These are phyloP conservation scores for Hyphodiscus sp. DNA, from an alignment of 2,329 filamentous ascomycete species.

Conservation along the genomic window DNA sequence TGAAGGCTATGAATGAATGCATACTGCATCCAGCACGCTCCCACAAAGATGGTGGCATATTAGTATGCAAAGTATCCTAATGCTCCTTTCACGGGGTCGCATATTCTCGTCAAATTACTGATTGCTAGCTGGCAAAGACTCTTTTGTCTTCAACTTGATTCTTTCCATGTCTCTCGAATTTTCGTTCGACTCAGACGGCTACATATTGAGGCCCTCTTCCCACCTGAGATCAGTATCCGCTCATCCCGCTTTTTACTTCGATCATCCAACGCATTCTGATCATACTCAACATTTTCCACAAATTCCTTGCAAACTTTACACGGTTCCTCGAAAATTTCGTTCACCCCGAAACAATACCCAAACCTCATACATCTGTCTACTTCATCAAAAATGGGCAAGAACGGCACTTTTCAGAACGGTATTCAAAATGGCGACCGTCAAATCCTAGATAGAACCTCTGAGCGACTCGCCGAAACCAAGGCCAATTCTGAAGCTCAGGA, in stretches of 20 bases:
- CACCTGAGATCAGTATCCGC: not conserved
- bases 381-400: not conserved
- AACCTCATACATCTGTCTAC: not conserved
- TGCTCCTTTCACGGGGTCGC: not conserved
- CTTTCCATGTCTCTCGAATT: not conserved
- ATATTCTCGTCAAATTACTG: not conserved
- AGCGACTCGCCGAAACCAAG: too few relatives aligned
- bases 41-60: not conserved
- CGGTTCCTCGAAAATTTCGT: too few relatives aligned
- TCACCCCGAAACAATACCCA: too few relatives aligned
- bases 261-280: not conserved
- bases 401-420: too few relatives aligned
- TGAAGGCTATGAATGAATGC: slow-evolving; percentile 37
- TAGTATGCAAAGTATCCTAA: slow-evolving; percentile 5
- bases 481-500: too few relatives aligned
- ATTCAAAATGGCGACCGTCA: too few relatives aligned
- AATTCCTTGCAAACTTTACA: not conserved
- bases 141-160: not conserved
- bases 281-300: not conserved
- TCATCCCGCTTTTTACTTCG: not conserved
- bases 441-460: too few relatives aligned
- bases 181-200: not conserved
- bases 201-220: slow-evolving; percentile 4
- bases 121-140: not conserved
- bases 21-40: not conserved